These are phyloP conservation scores for Jasminum sambac DNA, from an alignment of 257 asterid genomes.

Conservation along the genomic window DNA sequence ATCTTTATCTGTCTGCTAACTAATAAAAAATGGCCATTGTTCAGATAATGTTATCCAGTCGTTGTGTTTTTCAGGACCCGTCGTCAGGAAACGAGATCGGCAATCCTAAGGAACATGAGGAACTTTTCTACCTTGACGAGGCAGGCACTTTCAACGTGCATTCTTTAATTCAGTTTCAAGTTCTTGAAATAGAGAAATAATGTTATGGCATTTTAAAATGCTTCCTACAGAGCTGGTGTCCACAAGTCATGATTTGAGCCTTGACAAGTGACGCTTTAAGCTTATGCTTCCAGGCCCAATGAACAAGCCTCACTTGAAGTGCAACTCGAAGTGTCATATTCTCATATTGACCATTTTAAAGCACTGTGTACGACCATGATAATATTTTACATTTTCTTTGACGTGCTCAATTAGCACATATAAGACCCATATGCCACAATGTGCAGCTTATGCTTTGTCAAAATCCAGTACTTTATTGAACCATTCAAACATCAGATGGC, in stretches of 20 bases:
- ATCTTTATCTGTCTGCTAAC: too few relatives aligned
- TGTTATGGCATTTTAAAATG: too few relatives aligned
- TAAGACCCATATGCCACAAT: not conserved
- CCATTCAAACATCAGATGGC: not conserved
- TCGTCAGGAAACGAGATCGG: too few relatives aligned
- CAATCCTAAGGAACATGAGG: too few relatives aligned
- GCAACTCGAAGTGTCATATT: not conserved
- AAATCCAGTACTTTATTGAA: not conserved
- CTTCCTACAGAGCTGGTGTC: not conserved
- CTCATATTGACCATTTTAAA: not conserved
- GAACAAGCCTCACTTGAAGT: not conserved
- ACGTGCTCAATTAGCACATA: not conserved
- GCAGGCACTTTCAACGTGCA: too few relatives aligned
- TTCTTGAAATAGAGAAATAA: too few relatives aligned
- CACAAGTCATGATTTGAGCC: not conserved
- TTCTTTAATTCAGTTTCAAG: too few relatives aligned
- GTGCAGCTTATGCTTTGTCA: not conserved
- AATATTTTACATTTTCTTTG: not conserved
- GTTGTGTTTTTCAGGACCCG: too few relatives aligned
- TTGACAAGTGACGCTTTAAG: not conserved
- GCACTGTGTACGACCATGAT: not conserved
- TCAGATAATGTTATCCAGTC: too few relatives aligned
- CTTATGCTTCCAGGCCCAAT: not conserved
- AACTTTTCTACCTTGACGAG: too few relatives aligned
- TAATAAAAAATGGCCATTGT: too few relatives aligned